Evolutionary conservation across 441 rosid species (phyloP), one percentile per base, ranked within the genome.

Genomic region (Macaranga tanarius): DNA sequence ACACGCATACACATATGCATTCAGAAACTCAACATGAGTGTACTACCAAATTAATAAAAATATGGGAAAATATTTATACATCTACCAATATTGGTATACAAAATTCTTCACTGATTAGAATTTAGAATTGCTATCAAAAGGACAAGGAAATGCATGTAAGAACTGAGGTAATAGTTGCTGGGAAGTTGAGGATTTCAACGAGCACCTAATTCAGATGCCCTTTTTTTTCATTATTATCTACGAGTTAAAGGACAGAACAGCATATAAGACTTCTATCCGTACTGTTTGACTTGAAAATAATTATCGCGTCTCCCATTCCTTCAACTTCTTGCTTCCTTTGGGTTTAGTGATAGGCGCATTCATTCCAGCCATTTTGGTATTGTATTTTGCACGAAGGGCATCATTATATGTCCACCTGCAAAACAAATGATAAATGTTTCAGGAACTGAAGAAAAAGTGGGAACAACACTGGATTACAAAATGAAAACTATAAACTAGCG

Each of bases 311-410:
- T 86, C 92, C 97, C 96, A 90, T 72, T 89, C 97, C 85, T 90
- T 95, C 87, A 94, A 80, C 85, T 90, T 94, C 88, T 87, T 94
- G 88, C 89, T 94, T 79, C 97, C 99, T 84, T 84, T 88, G 51
- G 97, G 99, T 83, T 89, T 95, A 10, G 79, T 78, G 42, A 94
- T 87, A 16, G 94, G 86, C 17, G 86, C 89, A 80, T 88, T 88
- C 90, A 94, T 79, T 38, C 90, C 99, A 34, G 94, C 97, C 97
- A 90, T 94, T 80, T 94, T 89, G 38, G 89, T 85, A 62, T 94
- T 87, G 85, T 90, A 92, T 79, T 92, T 94, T 2, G 89, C 89
- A 20, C 95, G 88, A 74, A 89, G 92, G 59, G 90, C 87, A 78
- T 88, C 97, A 56, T 88, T 89, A 61, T 76, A 84, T 5, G 97